Percentiles rank a stretch among this genome's conserved stretches.
phyloP scores from a whole-genome alignment of 768 basidiomycete species.

The Lentinula sp. region DNA sequence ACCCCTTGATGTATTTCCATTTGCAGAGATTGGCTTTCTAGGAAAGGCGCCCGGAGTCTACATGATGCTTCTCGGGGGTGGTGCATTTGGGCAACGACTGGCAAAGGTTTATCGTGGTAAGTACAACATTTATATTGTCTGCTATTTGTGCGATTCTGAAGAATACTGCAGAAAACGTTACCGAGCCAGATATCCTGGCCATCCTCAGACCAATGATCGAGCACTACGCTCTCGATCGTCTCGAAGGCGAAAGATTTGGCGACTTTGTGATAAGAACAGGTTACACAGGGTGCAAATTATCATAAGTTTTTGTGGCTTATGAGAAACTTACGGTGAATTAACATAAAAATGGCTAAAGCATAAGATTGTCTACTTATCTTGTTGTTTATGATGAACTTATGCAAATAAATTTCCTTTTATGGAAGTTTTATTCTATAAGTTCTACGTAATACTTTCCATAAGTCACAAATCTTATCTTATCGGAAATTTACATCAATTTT shows the following conservation, averaged over 20 bases:
- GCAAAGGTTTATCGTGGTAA: conserved; percentile 92
- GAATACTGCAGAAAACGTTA: conserved; percentile 59
- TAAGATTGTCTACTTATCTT: no score
- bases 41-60: conserved; percentile 94
- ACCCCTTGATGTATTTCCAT: neutral
- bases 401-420: no score
- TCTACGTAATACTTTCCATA: no score
- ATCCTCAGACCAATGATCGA: conserved; percentile 94
- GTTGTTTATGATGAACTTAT: no score
- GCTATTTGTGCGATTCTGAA: neutral
- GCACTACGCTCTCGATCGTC: conserved; percentile 80
- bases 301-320: no score
- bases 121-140: conserved; percentile 6
- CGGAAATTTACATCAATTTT: no score
- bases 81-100: conserved; percentile 88
- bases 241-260: conserved; percentile 87
- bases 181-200: conserved; percentile 86
- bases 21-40: conserved; percentile 85
- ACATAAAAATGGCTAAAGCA: no score
- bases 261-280: conserved; percentile 92
- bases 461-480: no score
- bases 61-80: conserved; percentile 92
- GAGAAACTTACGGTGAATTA: no score
- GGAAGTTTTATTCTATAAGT: no score
- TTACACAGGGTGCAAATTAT: no score